These are phyloP conservation scores for Globisporangium nagaii DNA, from an alignment of 352 stramenopile genomes.

Conservation along the genomic window DNA sequence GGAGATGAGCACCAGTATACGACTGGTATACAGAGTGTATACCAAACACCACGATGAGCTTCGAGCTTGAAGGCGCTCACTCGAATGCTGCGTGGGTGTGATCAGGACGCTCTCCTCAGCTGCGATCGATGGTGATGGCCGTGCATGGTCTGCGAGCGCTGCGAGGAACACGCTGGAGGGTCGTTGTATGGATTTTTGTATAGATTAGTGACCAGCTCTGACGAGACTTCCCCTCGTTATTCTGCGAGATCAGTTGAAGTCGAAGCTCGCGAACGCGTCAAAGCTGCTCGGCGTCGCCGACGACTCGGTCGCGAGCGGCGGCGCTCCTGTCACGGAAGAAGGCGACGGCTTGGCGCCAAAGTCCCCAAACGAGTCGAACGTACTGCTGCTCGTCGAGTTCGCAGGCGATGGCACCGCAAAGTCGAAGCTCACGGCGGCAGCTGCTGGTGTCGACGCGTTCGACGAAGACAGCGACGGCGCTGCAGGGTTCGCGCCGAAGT, in stretches of 20 bases:
- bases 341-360: constrained; percentile 8
- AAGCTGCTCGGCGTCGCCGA: constrained; percentile 5
- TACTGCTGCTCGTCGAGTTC: constrained; percentile 15
- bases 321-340: background rate
- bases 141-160: too few species aligned
- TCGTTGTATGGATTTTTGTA: background rate
- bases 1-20: too few species aligned
- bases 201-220: background rate
- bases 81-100: too few species aligned
- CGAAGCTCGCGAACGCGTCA: constrained; percentile 12
- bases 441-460: background rate
- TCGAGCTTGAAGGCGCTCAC: too few species aligned
- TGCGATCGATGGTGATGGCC: too few species aligned
- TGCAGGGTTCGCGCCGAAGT: background rate
- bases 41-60: too few species aligned
- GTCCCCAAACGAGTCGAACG: constrained; percentile 17
- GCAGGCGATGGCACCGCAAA: background rate
- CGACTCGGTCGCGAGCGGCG: background rate
- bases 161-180: too few species aligned
- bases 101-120: too few species aligned
- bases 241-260: constrained; percentile 24
- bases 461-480: background rate
- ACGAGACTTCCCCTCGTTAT: background rate
- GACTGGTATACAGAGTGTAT: too few species aligned
- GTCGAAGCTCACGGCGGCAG: background rate